Evolutionary conservation across 2,329 filamentous ascomycete genomes (phyloP), one percentile per base, ranked within the genome.

Genomic region (Byssoonygena ceratinophila): DNA sequence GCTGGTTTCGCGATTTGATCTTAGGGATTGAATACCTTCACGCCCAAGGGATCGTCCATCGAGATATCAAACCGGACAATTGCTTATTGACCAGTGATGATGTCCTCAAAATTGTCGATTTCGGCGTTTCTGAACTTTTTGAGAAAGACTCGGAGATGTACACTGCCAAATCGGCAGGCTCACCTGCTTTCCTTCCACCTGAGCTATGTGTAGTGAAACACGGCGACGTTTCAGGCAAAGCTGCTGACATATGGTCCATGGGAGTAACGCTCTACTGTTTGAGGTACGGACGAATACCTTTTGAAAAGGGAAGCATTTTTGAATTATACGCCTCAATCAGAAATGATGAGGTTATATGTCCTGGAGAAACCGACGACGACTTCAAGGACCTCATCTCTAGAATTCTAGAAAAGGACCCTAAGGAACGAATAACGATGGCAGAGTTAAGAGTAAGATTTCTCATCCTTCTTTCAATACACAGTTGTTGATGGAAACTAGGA

Each of bases 61-160:
- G 92, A 50, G 92, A 98, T 63, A 96, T 98, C 72, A 98, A 98
- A 69, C 92, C 92, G 0, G 92, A 97, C 67, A 98, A 98, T 61
- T 84, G 94, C 50, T 78, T 98, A 6, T 74, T 98, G 36, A 95
- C 89, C 0, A 79, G 84, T 32, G 90, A 96, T 52, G 85, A 97
- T 61, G 82, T 95, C n/a, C 79, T 98, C 49, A 98, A 97, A 67
- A 85, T 98, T 58, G 89, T 94, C 49, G 92, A 97, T 68, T 98
- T 98, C 74, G 92, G 92, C n/a, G 92, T 97, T 6, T 97, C 91
- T 0, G 91, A 98, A 65, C 96, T 98, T 83, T 98, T 98, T 60
- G 85, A 91, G 64, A 95, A 94, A 66, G 76, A 85, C 53, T 81
- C 79, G 1, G 79, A 87, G 43, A 97, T 97, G 92, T 83, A 82